Base-by-base conservation (phyloP, 345 rosid species). In the Chamaenerion angustifolium region DNA sequence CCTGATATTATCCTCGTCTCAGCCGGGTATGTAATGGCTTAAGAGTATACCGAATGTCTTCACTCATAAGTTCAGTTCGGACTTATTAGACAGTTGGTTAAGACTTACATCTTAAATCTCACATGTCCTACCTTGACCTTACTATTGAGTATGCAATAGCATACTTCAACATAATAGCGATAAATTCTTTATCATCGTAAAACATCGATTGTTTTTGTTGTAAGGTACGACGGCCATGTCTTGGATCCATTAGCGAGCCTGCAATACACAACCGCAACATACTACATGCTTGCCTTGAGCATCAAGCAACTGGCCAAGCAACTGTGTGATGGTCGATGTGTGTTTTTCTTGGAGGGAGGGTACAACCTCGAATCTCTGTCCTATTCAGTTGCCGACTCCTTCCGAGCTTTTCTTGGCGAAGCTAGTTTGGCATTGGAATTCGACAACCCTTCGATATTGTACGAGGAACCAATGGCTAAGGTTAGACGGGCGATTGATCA, bases 341-440 rank as follows among this genome's bases (percentile, higher is more conserved):
- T 85, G 43, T 90, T 85, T 60, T 90, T 83, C 80, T 64, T 83
- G 68, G 98, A 90, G 69, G 98, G 98, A 44, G 98, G 98, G 23
- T 81, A 86, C 78, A 90, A 90, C 67, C 95, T 86, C 45, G 66
- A 79, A 14, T 79, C 98, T 15, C 86, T 90, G 49, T 83, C 98
- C 7, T 58, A 83, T 49, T 85, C 98, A 0, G 94, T 86, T 37
- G 78, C 88, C 2, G 98, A 86, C 62, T 74, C 86, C 11, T 90
- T 90, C 63, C 73, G 86, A 3, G 95, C 95, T 23, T 77, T 90
- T 56, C 78, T 86, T 0, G 94, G 86, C 8, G 98, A 90, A 60
- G 62, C 67, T 16, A 90, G 95, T 37, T 63, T 69, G 68, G 94
- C 98, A 10, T 58, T 74, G 0, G 76, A 75, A 74, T 86, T 90